Percentiles rank a stretch among this genome's conserved stretches.
Evolutionary conservation across 202 grass and related monocot species (phyloP).

Genomic region (Zoysia matrella): DNA sequence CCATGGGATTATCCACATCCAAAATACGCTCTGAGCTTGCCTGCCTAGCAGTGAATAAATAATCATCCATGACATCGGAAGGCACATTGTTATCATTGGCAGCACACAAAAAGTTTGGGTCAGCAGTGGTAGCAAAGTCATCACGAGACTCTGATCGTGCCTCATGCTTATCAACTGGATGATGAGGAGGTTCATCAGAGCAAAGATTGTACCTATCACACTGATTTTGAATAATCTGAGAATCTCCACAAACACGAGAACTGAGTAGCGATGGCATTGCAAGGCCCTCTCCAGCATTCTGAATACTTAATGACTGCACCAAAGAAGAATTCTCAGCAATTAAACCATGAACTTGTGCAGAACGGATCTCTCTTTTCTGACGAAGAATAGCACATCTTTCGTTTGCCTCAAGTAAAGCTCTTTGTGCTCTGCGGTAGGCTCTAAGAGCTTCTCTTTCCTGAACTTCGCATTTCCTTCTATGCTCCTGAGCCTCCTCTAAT

Average conservation of each 20-base stretch:
- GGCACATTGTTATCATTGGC: conserved; percentile 47
- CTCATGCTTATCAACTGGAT: conserved; percentile 57
- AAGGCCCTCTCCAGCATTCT: conserved; percentile 44
- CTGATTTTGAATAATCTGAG: conserved; percentile 50
- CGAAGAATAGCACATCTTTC: conserved; percentile 82
- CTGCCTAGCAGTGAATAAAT: conserved; percentile 40
- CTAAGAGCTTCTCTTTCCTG: conserved; percentile 89
- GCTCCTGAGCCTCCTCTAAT: conserved; percentile 83
- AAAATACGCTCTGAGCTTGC: conserved; percentile 45
- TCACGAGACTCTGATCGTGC: conserved; percentile 41
- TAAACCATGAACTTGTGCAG: conserved; percentile 72
- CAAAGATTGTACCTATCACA: conserved; percentile 43
- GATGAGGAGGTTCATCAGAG: conserved; percentile 47
- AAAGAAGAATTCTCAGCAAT: conserved; percentile 66
- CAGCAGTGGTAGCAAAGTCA: conserved; percentile 54
- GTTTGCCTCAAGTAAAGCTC: conserved; percentile 85
- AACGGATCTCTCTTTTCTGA: conserved; percentile 77
- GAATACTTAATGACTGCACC: conserved; percentile 50
- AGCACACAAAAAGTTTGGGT: conserved; percentile 54
- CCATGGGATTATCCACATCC: conserved; percentile 58
- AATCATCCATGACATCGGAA: conserved; percentile 70
- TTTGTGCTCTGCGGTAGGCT: conserved; percentile 86
- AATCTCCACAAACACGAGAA: conserved; percentile 43
- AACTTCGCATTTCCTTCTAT: conserved; percentile 76
- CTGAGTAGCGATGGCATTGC: conserved; percentile 52